Evolutionary conservation across 768 basidiomycete genomes (phyloP).

Genomic region (Leccinum imitatum): DNA sequence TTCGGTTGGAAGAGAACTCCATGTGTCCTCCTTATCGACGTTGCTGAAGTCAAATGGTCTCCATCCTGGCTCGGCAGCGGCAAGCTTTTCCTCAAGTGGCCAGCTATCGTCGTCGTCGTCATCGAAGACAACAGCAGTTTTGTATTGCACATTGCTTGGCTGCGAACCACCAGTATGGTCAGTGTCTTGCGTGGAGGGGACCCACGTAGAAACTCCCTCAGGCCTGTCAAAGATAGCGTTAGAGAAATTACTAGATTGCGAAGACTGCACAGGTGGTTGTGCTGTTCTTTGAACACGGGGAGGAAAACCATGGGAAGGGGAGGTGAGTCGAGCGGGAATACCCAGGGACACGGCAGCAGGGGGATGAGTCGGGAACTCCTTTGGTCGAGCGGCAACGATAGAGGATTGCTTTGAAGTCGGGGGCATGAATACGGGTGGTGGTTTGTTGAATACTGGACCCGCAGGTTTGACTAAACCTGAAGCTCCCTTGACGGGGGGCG

Average conservation of each 20-base stretch:
- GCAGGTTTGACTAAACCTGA: constrained; percentile 34
- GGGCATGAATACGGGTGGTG: constrained; percentile 29
- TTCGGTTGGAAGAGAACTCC: constrained; percentile 68
- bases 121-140: constrained; percentile 6
- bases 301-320: constrained; percentile 21
- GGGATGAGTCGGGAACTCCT: constrained; percentile 37
- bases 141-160: constrained; percentile 16
- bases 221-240: constrained; percentile 51
- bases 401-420: constrained; percentile 20
- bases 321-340: constrained; percentile 36
- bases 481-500: constrained; percentile 41
- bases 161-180: constrained; percentile 44
- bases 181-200: constrained; percentile 60
- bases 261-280: constrained; percentile 50
- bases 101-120: constrained; percentile 71
- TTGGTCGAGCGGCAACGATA: constrained; percentile 6
- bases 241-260: constrained; percentile 51
- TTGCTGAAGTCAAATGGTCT: constrained; percentile 50
- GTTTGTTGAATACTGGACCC: constrained; percentile 62
- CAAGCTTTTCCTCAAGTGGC: constrained; percentile 67
- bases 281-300: constrained; percentile 29
- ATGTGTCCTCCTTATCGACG: constrained; percentile 69
- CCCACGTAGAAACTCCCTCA: constrained; percentile 50
- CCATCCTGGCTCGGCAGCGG: constrained; percentile 56
- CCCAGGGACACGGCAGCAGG: constrained; percentile 47